These are phyloP conservation scores for Emericellopsis terricola DNA, from an alignment of 495 filamentous ascomycete genomes.

Conservation along the genomic window DNA sequence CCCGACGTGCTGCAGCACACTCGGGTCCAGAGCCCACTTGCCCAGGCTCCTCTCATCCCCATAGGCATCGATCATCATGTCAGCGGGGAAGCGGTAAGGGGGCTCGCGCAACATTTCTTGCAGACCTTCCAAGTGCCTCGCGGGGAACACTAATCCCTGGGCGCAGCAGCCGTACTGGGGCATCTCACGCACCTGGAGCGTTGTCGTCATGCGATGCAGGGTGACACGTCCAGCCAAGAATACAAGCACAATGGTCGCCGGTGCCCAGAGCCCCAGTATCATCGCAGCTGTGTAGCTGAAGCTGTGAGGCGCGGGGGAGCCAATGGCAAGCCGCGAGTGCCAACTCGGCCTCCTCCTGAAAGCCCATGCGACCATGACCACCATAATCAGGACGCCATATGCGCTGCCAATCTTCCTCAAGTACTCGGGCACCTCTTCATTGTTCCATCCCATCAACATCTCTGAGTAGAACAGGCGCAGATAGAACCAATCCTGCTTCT, in stretches of 20 bases:
- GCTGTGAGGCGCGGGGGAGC: not conserved
- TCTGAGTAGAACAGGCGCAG: slow-evolving; percentile 42
- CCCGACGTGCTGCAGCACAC: slow-evolving; percentile 33
- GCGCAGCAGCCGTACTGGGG: slow-evolving; percentile 30
- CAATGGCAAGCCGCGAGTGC: no score
- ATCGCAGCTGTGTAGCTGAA: not conserved
- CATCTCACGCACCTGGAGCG: slow-evolving; percentile 25
- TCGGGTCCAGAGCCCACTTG: slow-evolving; percentile 33
- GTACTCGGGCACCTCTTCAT: slow-evolving; percentile 28
- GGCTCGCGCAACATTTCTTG: slow-evolving; percentile 19
- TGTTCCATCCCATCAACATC: slow-evolving; percentile 36
- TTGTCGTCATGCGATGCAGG: slow-evolving; percentile 12
- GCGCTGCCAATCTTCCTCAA: slow-evolving; percentile 6
- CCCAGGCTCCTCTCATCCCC: slow-evolving; percentile 15
- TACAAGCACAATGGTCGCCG: slow-evolving; percentile 15
- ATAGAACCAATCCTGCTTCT: slow-evolving; percentile 18
- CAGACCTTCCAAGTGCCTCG: slow-evolving; percentile 21
- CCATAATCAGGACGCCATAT: slow-evolving; percentile 1
- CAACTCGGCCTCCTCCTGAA: no score
- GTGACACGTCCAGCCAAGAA: slow-evolving; percentile 21
- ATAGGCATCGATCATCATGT: slow-evolving; percentile 28
- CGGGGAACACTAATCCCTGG: slow-evolving; percentile 16
- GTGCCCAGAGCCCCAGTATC: slow-evolving; percentile 9
- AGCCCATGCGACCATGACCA: not conserved
- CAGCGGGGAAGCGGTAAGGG: slow-evolving; percentile 17